Conservation (phyloP, 495 filamentous ascomycete genomes). For the Aspergillus sparsus region DNA sequence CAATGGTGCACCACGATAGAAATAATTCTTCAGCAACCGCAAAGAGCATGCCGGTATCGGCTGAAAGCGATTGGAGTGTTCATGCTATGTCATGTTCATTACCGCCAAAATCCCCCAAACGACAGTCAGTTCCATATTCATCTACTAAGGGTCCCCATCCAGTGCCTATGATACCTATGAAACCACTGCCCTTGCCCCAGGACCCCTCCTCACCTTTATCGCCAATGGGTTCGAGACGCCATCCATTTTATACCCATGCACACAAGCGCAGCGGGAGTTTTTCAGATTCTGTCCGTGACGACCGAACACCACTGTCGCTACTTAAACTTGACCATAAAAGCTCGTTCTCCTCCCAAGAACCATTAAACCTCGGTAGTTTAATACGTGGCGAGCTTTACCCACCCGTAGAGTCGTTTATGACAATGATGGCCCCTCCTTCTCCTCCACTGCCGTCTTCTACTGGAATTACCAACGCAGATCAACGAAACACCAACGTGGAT, state of each 20-base stretch:
- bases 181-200: constrained; percentile 24
- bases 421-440: constrained; percentile 65
- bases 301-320: constrained; percentile 57
- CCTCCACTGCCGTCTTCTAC: constrained; percentile 45
- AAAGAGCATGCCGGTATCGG: constrained; percentile 47
- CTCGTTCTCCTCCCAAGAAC: constrained; percentile 53
- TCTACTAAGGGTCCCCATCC: constrained; percentile 63
- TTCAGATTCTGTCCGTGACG: constrained; percentile 84
- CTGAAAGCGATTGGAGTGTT: constrained; percentile 58
- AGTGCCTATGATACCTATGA: constrained; percentile 45
- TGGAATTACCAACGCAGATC: constrained; percentile 26
- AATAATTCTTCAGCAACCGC: constrained; percentile 47
- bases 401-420: constrained; percentile 73
- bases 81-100: constrained; percentile 82
- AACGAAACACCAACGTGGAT: constrained; percentile 38
- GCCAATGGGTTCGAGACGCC: constrained; percentile 32
- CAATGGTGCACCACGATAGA: constrained; percentile 39
- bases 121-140: constrained; percentile 40
- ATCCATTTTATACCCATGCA: constrained; percentile 48
- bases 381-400: constrained; percentile 81
- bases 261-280: constrained; percentile 78
- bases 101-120: constrained; percentile 62
- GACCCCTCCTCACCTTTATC: constrained; percentile 33
- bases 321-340: constrained; percentile 40
- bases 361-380: constrained; percentile 76